Base-by-base conservation (phyloP, 371 early-diverging fungal genomes). In the Mucor racemosus region DNA sequence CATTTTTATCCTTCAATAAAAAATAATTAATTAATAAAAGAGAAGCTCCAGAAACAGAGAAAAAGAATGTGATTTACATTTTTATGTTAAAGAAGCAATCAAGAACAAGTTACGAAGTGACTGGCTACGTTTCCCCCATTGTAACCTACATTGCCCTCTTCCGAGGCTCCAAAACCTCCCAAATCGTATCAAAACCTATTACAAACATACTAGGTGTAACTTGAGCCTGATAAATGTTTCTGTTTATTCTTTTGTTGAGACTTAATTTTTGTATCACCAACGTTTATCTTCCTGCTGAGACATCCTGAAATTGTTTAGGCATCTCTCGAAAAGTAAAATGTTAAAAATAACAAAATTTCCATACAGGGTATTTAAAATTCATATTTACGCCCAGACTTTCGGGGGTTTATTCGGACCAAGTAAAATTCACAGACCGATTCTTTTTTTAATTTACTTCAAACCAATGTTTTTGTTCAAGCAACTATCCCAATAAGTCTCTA, bases 1-100 rank as follows among this genome's bases (percentile, higher is more conserved):
- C 63, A 67, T 66, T 40, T 17, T 38, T 21, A 54, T 34, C 19
- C 19, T n/a, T 17, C 7, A 55, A 34, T 13, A 58, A 53, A 53
- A 38, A 31, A 60, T 21, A 54, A 60, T 46, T 41, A 64, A 60
- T 35, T n/a, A n/a, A n/a, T n/a, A n/a, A n/a, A 39, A 60, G 44
- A 60, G 44, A 60, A 60, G 41, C 14, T 41, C 1, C 7, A 60
- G 39, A 36, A 58, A 21, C 6, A 57, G 11, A 5, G 15, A 10
- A 55, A 35, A 34, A 14, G 35, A 57, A 57, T 17, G n/a, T 35
- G 36, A 26, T 17, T 15, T 8, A 56, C n/a, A 14, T 56, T 56
- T 35, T 33, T 13, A 56, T 56, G 11, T 34, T 56, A 34, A 15
- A 35, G n/a, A 56, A n/a, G 46, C 46, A 46, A 19, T 17, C 46